Evolutionary conservation across 495 filamentous ascomycete species (phyloP), one percentile per base, ranked within the genome.

Genomic region (Penicillium maclennaniae): DNA sequence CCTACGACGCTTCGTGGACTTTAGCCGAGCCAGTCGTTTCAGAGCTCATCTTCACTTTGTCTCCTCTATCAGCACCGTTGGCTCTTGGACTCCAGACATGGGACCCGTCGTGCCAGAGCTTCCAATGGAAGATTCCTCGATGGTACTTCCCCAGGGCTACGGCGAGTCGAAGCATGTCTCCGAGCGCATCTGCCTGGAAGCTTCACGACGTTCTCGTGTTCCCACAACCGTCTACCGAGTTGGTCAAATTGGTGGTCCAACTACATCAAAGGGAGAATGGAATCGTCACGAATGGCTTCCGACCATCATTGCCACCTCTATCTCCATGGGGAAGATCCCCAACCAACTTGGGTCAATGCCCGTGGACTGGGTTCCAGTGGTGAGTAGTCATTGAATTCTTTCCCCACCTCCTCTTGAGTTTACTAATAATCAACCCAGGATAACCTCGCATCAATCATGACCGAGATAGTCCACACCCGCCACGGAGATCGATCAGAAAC

Each of bases 201-300:
- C 78, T 3, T 60, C 71, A 53, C 17, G 62, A 69, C 19, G 55
- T 43, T 15, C 62, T 9, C 64, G 61, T 9, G 69, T 85, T 3
- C 69, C 72, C 0, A 70, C 70, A 2, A 71, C 71, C 1, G 65
- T 84, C 10, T 72, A 79, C 49, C 77, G 84, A 0, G 74, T 84
- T 4, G 83, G 83, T 0, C 83, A 86, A 58, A 76, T 86, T 37
- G 79, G 62, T 3, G 83, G 84, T 0, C 77, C 83, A 2, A 65
- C 59, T 1, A 49, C 45, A 6, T 2, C 47, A 14, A 41, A 40
- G 1, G 71, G 69, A 34, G 48, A 60, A 26, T 75, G 72, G 72
- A 75, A 68, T 38, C 47, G 46, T 14, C 57, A 65, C 8, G 72
- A 75, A 51, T 75, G 71, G 71, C 40, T 72, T 7, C 66, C 69